Base-by-base conservation (phyloP, 1,284 basidiomycete genomes). In the Boletus mariae region DNA sequence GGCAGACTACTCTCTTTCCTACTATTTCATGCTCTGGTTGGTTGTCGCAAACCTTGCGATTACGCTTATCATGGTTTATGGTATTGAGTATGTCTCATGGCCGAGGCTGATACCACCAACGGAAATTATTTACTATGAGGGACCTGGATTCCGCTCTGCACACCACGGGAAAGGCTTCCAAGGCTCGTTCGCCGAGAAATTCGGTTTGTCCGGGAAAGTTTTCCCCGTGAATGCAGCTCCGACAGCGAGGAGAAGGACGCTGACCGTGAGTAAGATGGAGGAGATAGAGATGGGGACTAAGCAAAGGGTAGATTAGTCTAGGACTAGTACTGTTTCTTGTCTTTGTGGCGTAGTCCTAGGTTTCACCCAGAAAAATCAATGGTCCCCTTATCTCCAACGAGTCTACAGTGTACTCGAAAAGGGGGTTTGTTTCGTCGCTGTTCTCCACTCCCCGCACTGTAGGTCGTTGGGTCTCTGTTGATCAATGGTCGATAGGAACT, bases 61-160 rank as follows among this genome's bases (percentile, higher is more conserved):
- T 54, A 59, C 75, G 45, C 91, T 90, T 72, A 89, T 96, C 61
- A 68, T 90, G 71, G 74, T 84, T 42, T 84, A 96, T 67, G 88
- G 89, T 40, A 82, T 93, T 59, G 82, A 88, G 59, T 98, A 95
- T 68, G 94, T 99, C 57, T 84, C 91, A 23, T 96, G 93, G 89
- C 97, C 96, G n/a, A 84, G 89, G 23, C 80, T 99, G 52, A 83
- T 90, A 59, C 88, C 93, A 3, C 85, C 90, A 11, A 85, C 86
- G 52, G 91, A 94, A 57, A 79, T 90, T 52, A 87, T 98, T 51
- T 85, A 86, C 67, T 98, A 95, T 73, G 79, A 79, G 48, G 94
- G 94, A 41, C 91, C 91, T 50, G 94, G 94, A 32, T 94, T 80
- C 77, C 85, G 87, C 56, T 88, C 86, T 23, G 84, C 75, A 15